Evolutionary conservation across 176 grass and related monocot genomes (phyloP), one percentile per base, ranked within the genome.

Genomic region (Cenchrus fungigraminus): DNA sequence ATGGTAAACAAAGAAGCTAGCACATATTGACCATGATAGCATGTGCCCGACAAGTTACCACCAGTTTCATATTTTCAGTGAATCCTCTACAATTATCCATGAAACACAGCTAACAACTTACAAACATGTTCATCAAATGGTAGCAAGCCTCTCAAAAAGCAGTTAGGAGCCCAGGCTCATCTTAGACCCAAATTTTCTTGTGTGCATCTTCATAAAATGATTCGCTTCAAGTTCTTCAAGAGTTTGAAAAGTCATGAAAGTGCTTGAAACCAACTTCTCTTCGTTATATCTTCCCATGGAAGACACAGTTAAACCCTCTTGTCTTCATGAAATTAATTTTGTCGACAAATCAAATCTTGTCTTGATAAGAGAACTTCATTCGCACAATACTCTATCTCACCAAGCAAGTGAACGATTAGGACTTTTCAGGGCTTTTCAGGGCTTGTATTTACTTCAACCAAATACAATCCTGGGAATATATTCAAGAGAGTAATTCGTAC

Each of bases 361-460:
- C 87, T 88, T 85, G 58, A 83, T 73, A 89, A 58, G 89, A 81
- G 77, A 79, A 89, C 86, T 91, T 89, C 62, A 84, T 77, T 74
- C 19, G n/a, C 67, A 89, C 77, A 75, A 76, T 79, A 94, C 74
- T 86, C 79, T 87, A 89, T 28, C 85, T 86, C 87, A 86, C 80
- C 92, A 91, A 90, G 45, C 70, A 88, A 89, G 86, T 69, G 76
- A 87, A 84, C 54, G 9, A 78, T 84, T 84, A 91, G 80, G 82
- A 86, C 43, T 88, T 46, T 92, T 85, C 25, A 25, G 37, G 37
- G 37, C 37, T 40, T 40, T 40, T 40, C 83, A 97, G 77, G 85
- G 84, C 91, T 83, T 88, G 85, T 90, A 97, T 90, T 90, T 94
- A 90, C 94, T 82, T 94, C 82, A 90, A 94, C 58, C 77, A 82